Percentiles rank a stretch among this genome's conserved stretches.
Evolutionary conservation across 1,284 basidiomycete species (phyloP).

Genomic region (Golubevia sp.): DNA sequence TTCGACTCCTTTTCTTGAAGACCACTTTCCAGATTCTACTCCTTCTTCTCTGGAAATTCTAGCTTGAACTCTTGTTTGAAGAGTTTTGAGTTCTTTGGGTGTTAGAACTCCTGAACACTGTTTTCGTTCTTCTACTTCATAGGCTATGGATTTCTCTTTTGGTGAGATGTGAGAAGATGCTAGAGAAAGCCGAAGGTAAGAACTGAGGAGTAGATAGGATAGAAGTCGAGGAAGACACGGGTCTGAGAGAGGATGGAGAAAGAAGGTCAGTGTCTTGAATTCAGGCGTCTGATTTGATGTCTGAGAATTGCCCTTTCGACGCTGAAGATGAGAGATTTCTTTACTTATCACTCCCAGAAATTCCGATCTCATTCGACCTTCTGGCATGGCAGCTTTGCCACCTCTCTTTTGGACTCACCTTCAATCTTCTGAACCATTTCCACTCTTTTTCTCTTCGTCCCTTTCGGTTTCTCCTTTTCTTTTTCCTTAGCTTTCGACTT

Average conservation of each 20-base stretch:
- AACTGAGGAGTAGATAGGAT: slow-evolving; percentile 26
- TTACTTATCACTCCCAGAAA: too few species aligned
- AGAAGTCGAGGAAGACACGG: slow-evolving; percentile 8
- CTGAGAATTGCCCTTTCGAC: too few species aligned
- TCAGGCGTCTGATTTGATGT: too few species aligned
- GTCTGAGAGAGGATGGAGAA: too few species aligned
- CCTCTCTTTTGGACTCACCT: too few species aligned
- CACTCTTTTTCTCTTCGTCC: neutral
- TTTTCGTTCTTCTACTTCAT: slow-evolving; percentile 27
- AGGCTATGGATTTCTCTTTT: slow-evolving; percentile 48
- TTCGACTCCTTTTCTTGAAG: neutral
- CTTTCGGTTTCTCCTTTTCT: slow-evolving; percentile 9
- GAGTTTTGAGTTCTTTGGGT: slow-evolving; percentile 42
- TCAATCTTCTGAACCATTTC: too few species aligned
- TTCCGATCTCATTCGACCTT: too few species aligned
- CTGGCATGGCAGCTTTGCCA: too few species aligned
- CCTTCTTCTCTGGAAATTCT: slow-evolving; percentile 43
- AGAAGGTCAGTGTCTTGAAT: too few species aligned
- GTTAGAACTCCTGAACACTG: slow-evolving; percentile 35
- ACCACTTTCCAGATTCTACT: slow-evolving; percentile 13
- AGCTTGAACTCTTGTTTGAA: slow-evolving; percentile 28
- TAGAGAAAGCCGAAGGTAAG: slow-evolving; percentile 47
- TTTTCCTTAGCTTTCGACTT: slow-evolving; percentile 9
- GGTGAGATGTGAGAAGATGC: slow-evolving; percentile 43
- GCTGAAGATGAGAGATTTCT: too few species aligned